Evolutionary conservation across 768 basidiomycete species (phyloP).

Genomic region (Termitomyces sp.): DNA sequence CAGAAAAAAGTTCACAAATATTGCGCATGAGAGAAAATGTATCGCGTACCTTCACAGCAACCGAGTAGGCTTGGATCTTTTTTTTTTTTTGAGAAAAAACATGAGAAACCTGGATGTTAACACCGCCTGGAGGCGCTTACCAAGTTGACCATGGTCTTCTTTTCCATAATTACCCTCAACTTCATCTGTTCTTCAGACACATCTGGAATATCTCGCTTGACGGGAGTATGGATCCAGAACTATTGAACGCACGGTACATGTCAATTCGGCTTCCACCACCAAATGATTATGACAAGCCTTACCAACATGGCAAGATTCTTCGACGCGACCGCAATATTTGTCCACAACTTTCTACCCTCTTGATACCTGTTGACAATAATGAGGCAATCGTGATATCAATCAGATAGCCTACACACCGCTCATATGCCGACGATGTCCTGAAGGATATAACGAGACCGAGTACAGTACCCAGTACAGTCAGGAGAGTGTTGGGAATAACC

Average conservation of each 20-base stretch:
- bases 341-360: constrained; percentile 74
- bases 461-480: constrained; percentile 74
- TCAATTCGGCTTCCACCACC: neutral
- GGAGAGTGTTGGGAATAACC: constrained; percentile 50
- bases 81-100: neutral
- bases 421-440: constrained; percentile 70
- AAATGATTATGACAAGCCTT: constrained; percentile 18
- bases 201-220: constrained; percentile 36
- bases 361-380: constrained; percentile 43
- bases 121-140: constrained; percentile 29
- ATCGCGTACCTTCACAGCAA: constrained; percentile 56
- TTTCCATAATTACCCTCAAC: constrained; percentile 61
- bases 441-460: constrained; percentile 73
- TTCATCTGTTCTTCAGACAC: constrained; percentile 27
- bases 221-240: constrained; percentile 59
- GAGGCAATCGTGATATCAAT: neutral
- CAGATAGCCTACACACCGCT: constrained; percentile 40
- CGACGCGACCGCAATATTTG: constrained; percentile 53
- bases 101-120: neutral
- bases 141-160: constrained; percentile 72
- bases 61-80: constrained; percentile 67
- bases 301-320: constrained; percentile 61
- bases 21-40: neutral
- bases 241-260: constrained; percentile 16
- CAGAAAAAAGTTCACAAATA: neutral